A percentile compares a stretch with the other conserved stretches of the same genome.
phyloP scores from a whole-genome alignment of 805 yeast genomes.

The Huiozyma naganishii region DNA sequence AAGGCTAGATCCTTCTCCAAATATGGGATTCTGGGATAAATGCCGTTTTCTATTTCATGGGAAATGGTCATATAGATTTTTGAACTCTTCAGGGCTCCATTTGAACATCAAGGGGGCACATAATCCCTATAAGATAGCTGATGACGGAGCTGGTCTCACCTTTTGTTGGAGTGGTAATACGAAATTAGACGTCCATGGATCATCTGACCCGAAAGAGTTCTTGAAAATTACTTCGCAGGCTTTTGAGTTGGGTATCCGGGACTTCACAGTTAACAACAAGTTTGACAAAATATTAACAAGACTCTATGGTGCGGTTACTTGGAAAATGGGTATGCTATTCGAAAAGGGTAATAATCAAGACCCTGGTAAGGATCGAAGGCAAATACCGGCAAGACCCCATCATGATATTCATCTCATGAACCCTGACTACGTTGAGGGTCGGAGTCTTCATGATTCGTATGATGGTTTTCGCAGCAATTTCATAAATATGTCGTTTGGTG shows the following conservation, averaged over 20 bases:
- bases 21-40: slow-evolving; percentile 67
- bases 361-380: slow-evolving; percentile 34
- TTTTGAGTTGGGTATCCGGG: slow-evolving; percentile 49
- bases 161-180: slow-evolving; percentile 55
- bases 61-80: slow-evolving; percentile 35
- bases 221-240: slow-evolving; percentile 43
- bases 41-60: slow-evolving; percentile 47
- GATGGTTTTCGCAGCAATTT: slow-evolving; percentile 51
- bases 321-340: slow-evolving; percentile 68
- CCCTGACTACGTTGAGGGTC: slow-evolving; percentile 38
- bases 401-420: slow-evolving; percentile 50
- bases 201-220: slow-evolving; percentile 38
- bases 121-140: slow-evolving; percentile 48
- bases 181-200: slow-evolving; percentile 39
- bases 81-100: slow-evolving; percentile 39
- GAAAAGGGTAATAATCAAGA: slow-evolving; percentile 43
- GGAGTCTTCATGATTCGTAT: slow-evolving; percentile 46
- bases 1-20: slow-evolving; percentile 52
- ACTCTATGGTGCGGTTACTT: slow-evolving; percentile 55
- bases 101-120: slow-evolving; percentile 52
- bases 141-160: slow-evolving; percentile 51
- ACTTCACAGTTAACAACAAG: slow-evolving; percentile 20
- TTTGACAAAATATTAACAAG: slow-evolving; percentile 45
- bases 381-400: slow-evolving; percentile 45
- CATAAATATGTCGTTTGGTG: slow-evolving; percentile 42